Evolutionary conservation across 2,329 filamentous ascomycete genomes (phyloP).

Genomic region (Aspergillus oerlinghausenensis): DNA sequence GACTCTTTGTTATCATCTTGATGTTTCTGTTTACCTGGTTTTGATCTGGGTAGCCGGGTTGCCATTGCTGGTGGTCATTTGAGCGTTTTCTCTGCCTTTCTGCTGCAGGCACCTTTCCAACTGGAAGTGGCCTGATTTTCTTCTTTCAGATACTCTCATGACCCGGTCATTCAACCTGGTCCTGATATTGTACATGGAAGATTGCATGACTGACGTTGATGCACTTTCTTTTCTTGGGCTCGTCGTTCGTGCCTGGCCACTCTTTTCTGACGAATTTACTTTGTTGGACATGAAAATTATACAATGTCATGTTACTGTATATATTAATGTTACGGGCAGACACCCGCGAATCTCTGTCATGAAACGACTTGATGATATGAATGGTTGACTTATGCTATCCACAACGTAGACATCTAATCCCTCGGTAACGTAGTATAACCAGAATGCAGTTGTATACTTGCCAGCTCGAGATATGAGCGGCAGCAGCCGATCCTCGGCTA

Average conservation of each 20-base stretch:
- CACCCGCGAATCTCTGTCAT: not conserved
- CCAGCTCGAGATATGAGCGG: not conserved
- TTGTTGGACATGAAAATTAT: not conserved
- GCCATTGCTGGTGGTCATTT: constrained; percentile 7
- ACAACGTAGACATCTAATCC: not conserved
- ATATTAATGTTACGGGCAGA: not conserved
- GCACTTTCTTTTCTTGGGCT: not conserved
- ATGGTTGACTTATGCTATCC: not conserved
- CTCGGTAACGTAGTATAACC: too few relatives aligned
- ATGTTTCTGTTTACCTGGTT: constrained; percentile 1
- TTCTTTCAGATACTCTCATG: constrained; percentile 2
- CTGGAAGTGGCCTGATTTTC: not conserved
- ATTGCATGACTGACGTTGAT: not conserved
- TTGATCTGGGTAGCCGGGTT: constrained; percentile 13
- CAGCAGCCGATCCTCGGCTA: not conserved
- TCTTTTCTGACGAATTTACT: not conserved
- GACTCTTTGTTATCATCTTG: constrained; percentile 12
- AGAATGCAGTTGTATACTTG: not conserved
- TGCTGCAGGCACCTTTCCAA: not conserved
- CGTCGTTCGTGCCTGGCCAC: not conserved
- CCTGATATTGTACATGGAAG: not conserved
- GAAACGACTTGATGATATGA: not conserved
- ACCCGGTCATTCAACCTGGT: not conserved
- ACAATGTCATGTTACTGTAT: not conserved
- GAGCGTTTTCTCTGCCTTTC: constrained; percentile 4